Evolutionary conservation across 2,329 filamentous ascomycete species (phyloP).

Genomic region (Oidium heveae): DNA sequence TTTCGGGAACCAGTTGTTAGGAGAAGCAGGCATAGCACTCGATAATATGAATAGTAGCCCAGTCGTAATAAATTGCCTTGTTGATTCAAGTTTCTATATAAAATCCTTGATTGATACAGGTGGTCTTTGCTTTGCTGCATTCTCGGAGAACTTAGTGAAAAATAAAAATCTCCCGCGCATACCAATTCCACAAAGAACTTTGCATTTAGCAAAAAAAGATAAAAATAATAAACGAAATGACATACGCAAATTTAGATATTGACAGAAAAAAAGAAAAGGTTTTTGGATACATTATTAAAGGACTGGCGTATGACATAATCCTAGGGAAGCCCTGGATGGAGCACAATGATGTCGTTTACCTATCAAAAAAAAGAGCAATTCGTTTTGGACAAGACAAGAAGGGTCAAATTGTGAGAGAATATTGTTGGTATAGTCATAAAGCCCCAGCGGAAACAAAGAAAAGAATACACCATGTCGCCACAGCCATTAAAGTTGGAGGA

Average conservation of each 20-base stretch:
- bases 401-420: background rate
- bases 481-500: background rate
- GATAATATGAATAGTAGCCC: background rate
- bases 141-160: background rate
- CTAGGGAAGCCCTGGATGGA: background rate
- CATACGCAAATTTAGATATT: background rate
- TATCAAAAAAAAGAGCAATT: background rate
- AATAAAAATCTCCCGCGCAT: slow-evolving; percentile 16
- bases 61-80: background rate
- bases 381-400: background rate
- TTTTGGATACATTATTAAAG: background rate
- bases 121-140: background rate
- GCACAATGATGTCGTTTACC: background rate
- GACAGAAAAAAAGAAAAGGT: background rate
- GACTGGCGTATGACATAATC: background rate
- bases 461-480: background rate
- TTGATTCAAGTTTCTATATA: background rate
- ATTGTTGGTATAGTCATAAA: background rate
- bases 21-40: background rate
- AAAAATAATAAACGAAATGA: background rate
- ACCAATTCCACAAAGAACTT: slow-evolving; percentile 54
- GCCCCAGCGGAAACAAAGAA: background rate
- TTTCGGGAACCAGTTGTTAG: background rate
- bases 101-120: background rate
- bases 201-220: slow-evolving; percentile 47